Base-by-base conservation (phyloP, 495 filamentous ascomycete species). In the Apodospora peruviana region DNA sequence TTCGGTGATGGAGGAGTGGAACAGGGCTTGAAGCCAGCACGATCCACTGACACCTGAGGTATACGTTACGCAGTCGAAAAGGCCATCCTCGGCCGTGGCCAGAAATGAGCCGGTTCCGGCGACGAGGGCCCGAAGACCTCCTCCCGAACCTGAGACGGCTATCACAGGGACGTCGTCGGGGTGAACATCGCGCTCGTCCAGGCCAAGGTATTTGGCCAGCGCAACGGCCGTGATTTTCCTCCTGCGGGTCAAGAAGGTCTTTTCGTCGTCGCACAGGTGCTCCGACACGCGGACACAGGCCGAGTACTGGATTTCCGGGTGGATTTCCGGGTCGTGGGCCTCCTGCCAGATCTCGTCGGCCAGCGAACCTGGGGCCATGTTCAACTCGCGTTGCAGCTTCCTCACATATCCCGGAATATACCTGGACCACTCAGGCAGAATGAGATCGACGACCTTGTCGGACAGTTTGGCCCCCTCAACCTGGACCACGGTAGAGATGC, bases 311-410 rank as follows among this genome's bases (percentile, higher is more conserved):
- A 97, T 90, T 61, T 98, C 91, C 0, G 90, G 93, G 51, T 96
- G 86, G 34, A 86, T 70, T 32, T 83, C 75, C 1, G 88, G 81
- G 59, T 96, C 87, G 34, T 86, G 83, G 2, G 93, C 87, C 57
- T 98, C 93, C 50, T 75, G 73, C 93, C 93, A 97, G 37, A 98
- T 93, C 40, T 95, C 87, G 47, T 90, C 84, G 25, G 93, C 88
- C 14, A 98, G 73, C 3, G 89, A 93, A 4, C 88, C 91, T 2
- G 88, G 86, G 0, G 82, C 77, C 78, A 91, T 83, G 18, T 86
- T 90, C 11, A 96, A 76, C 70, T 98, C 91, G 19, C 80, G 77
- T 55, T 95, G 90, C 2, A 98, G 79, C 64, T 96, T 96, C 43
- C 80, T 77, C 12, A 91, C 71, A 47, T 86, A 90, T 21, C 70